A percentile compares a stretch with the other conserved stretches of the same genome.
Evolutionary conservation across 75 land plant species (phyloP).

Genomic region (Pinus albicaulis): DNA sequence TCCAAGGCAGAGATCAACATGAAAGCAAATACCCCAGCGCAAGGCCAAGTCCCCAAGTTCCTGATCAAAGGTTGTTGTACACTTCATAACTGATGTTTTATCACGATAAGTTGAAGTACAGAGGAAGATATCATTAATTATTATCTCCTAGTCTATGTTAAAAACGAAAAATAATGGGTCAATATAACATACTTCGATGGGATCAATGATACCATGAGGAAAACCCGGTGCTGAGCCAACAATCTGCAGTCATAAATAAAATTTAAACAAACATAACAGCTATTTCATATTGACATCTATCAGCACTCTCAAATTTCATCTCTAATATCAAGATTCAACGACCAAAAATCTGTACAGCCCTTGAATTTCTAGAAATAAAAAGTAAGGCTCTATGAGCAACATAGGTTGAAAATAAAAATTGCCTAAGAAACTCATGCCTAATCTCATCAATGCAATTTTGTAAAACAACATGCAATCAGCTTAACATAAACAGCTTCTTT

Average conservation of each 20-base stretch:
- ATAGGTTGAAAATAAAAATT: no score
- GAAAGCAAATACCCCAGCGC: conserved; percentile 66
- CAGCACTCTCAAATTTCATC: no score
- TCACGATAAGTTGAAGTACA: not conserved
- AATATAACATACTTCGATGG: conserved; percentile 66
- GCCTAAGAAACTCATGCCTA: no score
- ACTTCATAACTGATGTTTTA: not conserved
- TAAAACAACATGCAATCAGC: no score
- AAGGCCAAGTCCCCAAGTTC: conserved; percentile 85
- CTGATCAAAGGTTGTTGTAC: conserved; percentile 28
- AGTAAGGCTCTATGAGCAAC: no score
- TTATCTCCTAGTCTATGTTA: not conserved
- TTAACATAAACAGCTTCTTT: no score
- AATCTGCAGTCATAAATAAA: conserved; percentile 50
- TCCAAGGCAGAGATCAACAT: conserved; percentile 98
- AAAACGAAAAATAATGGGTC: not conserved
- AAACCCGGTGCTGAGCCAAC: conserved; percentile 99
- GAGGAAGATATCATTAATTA: not conserved
- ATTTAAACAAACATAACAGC: no score
- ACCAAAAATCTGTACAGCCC: no score
- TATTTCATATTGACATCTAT: no score
- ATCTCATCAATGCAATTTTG: no score
- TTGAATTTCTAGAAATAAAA: no score
- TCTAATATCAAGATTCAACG: no score
- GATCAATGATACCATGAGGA: conserved; percentile 97